Percentiles rank a stretch among this genome's conserved stretches.
Evolutionary conservation across 2,329 filamentous ascomycete genomes (phyloP).

Genomic region (Talaromyces sp.): DNA sequence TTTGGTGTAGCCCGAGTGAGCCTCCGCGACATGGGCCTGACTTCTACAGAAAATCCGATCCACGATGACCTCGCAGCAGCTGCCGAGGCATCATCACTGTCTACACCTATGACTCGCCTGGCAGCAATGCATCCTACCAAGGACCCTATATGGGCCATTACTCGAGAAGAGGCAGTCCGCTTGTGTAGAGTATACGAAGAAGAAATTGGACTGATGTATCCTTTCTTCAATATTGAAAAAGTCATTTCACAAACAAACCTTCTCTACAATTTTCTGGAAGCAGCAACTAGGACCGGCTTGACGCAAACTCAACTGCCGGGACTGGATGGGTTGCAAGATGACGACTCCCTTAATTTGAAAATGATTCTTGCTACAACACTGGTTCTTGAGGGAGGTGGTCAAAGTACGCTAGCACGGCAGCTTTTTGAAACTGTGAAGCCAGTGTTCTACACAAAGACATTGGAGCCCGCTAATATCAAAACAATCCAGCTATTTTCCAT

Average conservation of each 20-base stretch:
- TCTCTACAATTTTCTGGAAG: constrained; percentile 72
- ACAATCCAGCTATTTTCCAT: constrained; percentile 60
- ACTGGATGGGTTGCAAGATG: constrained; percentile 60
- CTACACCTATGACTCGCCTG: constrained; percentile 30
- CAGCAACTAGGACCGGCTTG: constrained; percentile 59
- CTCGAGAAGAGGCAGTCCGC: constrained; percentile 74
- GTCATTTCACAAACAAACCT: constrained; percentile 68
- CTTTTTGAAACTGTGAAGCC: constrained; percentile 76
- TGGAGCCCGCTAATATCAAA: constrained; percentile 57
- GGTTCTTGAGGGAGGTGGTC: constrained; percentile 73
- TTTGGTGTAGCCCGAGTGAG: constrained; percentile 85
- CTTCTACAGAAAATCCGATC: constrained; percentile 57
- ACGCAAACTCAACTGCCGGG: constrained; percentile 56
- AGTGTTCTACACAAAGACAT: constrained; percentile 63
- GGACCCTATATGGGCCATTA: constrained; percentile 79
- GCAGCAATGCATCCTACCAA: constrained; percentile 49
- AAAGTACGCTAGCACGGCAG: constrained; percentile 69
- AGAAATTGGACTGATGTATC: constrained; percentile 90
- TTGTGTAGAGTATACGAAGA: constrained; percentile 81
- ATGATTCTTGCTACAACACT: constrained; percentile 77
- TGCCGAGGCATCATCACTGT: constrained; percentile 48
- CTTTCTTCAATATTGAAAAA: constrained; percentile 71
- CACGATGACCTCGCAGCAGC: constrained; percentile 59
- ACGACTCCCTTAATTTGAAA: constrained; percentile 71
- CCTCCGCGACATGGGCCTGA: constrained; percentile 85